phyloP scores from a whole-genome alignment of 1,139 yeast genomes.

The Schwanniomyces etchellsii region DNA sequence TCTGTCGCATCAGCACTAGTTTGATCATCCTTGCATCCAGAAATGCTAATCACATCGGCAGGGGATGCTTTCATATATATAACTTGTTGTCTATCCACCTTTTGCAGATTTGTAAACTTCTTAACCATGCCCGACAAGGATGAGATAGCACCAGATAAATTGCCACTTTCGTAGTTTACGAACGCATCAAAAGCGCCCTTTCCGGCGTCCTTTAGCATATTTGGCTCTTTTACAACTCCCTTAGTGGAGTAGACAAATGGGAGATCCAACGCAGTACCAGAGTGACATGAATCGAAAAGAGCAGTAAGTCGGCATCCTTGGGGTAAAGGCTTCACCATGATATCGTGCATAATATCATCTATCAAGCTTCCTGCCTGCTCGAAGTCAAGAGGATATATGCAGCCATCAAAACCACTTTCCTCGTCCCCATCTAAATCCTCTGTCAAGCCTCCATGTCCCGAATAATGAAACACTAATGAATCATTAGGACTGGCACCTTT shows the following conservation, averaged over 20 bases:
- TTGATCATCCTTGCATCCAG: conserved; percentile 89
- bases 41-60: conserved; percentile 80
- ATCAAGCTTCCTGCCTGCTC: conserved; percentile 66
- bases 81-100: conserved; percentile 24
- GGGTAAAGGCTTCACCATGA: conserved; percentile 71
- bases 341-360: conserved; percentile 82
- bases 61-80: conserved; percentile 65
- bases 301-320: conserved; percentile 87
- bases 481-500: conserved; percentile 82
- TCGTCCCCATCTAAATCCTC: conserved; percentile 84
- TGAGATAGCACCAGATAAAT: conserved; percentile 47
- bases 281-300: conserved; percentile 87
- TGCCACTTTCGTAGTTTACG: conserved; percentile 67
- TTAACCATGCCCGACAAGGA: conserved; percentile 46
- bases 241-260: conserved; percentile 89
- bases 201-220: conserved; percentile 80
- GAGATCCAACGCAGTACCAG: conserved; percentile 85
- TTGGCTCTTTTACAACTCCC: conserved; percentile 88
- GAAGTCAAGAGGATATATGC: conserved; percentile 87
- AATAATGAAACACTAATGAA: conserved; percentile 77
- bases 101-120: conserved; percentile 24
- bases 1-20: conserved; percentile 78
- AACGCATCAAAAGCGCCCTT: conserved; percentile 68
- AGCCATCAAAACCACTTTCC: conserved; percentile 84
- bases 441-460: conserved; percentile 92